Base-by-base conservation (phyloP, 345 rosid species). In the Salix purpurea region DNA sequence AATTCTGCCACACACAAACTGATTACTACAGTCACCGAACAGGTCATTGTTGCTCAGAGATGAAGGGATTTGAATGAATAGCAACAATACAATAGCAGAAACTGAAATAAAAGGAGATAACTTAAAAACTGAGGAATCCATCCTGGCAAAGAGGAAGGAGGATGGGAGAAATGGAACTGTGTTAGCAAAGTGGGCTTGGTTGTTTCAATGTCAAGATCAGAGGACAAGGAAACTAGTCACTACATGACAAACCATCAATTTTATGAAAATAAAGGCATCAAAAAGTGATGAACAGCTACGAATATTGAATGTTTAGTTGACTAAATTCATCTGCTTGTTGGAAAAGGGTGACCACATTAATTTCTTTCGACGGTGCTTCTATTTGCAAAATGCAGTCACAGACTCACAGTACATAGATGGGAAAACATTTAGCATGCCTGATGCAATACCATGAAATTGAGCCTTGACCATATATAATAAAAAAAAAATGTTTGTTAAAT, bases 1-100 rank as follows among this genome's bases (percentile, higher is more conserved):
- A 60, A 86, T 1, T 0, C 28, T 16, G 40, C 89, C 88, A 26
- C 92, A 90, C 32, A 6, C 9, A 68, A 82, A 87, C 32, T 9
- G 7, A 6, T 50, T 0, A 0, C 60, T 65, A 52, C 87, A 86
- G 4, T 5, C 26, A 12, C 0, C 0, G 68, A 39, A 69, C 21
- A 28, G 3, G 2, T 78, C 77, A 42, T 64, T 23, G 54, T 23
- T 44, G 70, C 74, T 15, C 0, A 60, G 42, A 36, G 65, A 70
- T 28, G 32, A 30, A 16, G 65, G 65, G 1, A 68, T 60, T 8
- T 7, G 7, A 36, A 68, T 15, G 54, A 36, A 10, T 67, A 74
- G 6, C 19, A 58, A 46, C 12, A 60, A 61, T 13, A 18, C 19
- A 21, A 42, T 5, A 60, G 44, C 37, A 26, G 65, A 28, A 42